Conservation (phyloP, 768 basidiomycete genomes). For the Astraeus odoratus region DNA sequence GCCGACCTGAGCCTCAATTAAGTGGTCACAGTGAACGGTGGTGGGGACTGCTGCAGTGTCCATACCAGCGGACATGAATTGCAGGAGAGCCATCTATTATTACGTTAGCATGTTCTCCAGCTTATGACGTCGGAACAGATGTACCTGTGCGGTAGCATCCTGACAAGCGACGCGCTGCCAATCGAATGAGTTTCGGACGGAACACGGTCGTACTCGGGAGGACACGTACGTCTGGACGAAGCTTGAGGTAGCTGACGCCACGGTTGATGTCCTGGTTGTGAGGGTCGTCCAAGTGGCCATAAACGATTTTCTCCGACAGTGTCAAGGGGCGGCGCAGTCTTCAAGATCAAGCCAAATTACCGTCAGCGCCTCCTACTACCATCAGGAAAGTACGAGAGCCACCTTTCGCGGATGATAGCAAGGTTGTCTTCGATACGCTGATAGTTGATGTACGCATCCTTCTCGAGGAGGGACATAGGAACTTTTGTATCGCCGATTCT, state of each 20-base stretch:
- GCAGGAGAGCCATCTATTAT: conserved; percentile 94
- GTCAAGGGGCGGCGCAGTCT: conserved; percentile 89
- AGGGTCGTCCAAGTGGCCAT: conserved; percentile 96
- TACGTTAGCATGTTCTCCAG: conserved; percentile 20
- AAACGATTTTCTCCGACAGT: conserved; percentile 93
- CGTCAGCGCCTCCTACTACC: too few species aligned
- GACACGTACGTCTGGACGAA: conserved; percentile 86
- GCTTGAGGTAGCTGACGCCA: conserved; percentile 92
- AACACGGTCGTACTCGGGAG: not conserved
- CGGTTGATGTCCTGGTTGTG: conserved; percentile 86
- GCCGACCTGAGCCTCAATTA: conserved; percentile 95
- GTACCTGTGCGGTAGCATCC: conserved; percentile 83
- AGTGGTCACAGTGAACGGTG: conserved; percentile 98
- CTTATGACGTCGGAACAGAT: conserved; percentile 16
- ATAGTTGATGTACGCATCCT: conserved; percentile 83
- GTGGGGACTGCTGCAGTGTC: conserved; percentile 96
- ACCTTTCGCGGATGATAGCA: conserved; percentile 80
- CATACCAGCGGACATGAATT: conserved; percentile 99
- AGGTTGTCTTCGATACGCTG: conserved; percentile 98
- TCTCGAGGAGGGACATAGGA: conserved; percentile 80
- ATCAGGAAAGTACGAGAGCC: too few species aligned
- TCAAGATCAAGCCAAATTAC: conserved; percentile 4
- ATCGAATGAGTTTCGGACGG: conserved; percentile 5
- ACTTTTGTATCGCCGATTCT: conserved; percentile 89
- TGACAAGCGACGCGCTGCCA: conserved; percentile 79